Percentiles rank a stretch among this genome's conserved stretches.
Evolutionary conservation across 345 rosid species (phyloP).

Genomic region (Camelina laxa): DNA sequence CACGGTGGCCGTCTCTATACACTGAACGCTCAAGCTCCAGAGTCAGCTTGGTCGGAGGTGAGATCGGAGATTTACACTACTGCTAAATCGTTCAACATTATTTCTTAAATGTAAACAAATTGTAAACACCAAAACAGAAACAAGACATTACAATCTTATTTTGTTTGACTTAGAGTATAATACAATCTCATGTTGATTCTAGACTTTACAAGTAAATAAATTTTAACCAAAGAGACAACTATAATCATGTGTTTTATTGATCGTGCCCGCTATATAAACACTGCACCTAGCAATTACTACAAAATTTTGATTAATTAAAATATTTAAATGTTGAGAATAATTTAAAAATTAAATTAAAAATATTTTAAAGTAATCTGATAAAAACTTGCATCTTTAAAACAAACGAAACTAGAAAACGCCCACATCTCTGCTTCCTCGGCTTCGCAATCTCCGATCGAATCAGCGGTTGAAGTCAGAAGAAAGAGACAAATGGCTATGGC

Average conservation of each 20-base stretch:
- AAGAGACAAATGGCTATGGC: conserved; percentile 54
- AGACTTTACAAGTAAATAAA: no score
- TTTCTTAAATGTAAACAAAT: conserved; percentile 11
- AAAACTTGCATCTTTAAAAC: conserved; percentile 25
- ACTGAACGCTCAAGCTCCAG: conserved; percentile 79
- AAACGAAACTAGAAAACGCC: conserved; percentile 33
- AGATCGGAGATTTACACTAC: conserved; percentile 53
- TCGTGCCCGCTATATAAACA: conserved; percentile 35
- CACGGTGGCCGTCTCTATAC: conserved; percentile 63
- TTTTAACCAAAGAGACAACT: no score
- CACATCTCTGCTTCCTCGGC: conserved; percentile 21
- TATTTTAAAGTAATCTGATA: neutral
- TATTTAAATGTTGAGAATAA: neutral
- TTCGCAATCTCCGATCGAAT: conserved; percentile 44
- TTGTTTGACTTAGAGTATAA: neutral
- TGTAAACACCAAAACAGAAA: conserved; percentile 15
- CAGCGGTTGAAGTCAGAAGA: conserved; percentile 35
- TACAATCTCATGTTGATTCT: no score
- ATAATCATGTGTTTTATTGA: conserved; percentile 1
- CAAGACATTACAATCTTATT: conserved; percentile 3
- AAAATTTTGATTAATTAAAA: neutral
- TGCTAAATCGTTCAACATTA: conserved; percentile 65
- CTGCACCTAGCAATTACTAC: conserved; percentile 19
- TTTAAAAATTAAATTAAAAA: neutral
- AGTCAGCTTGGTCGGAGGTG: conserved; percentile 68